These are phyloP conservation scores for Leccinum pallidistipes DNA, from an alignment of 1,284 basidiomycete species.

Conservation along the genomic window DNA sequence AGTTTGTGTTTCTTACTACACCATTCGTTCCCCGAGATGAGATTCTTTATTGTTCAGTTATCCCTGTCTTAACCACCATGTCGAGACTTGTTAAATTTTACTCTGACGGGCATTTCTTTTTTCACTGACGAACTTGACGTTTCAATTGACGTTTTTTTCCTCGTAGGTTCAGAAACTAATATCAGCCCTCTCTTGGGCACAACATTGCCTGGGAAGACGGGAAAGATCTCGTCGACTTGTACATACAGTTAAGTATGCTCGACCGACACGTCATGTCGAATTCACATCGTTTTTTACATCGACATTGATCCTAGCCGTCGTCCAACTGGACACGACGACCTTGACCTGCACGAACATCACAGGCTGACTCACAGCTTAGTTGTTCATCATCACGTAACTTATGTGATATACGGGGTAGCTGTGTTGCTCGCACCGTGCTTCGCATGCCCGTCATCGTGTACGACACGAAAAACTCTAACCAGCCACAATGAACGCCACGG, in stretches of 20 bases:
- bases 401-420: too few relatives aligned
- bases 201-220: not conserved
- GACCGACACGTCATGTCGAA: not conserved
- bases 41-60: slow-evolving; percentile 49
- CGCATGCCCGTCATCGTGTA: not conserved
- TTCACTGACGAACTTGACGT: not conserved
- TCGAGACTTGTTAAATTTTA: slow-evolving; percentile 46
- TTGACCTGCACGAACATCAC: too few relatives aligned
- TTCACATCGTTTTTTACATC: not conserved
- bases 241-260: not conserved
- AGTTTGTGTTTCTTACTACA: too few relatives aligned
- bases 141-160: not conserved
- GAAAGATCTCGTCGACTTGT: not conserved
- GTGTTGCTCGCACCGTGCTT: not conserved
- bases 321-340: too few relatives aligned
- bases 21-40: slow-evolving; percentile 33
- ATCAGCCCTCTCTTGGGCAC: not conserved
- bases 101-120: not conserved
- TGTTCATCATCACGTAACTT: too few relatives aligned
- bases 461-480: not conserved
- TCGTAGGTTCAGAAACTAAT: not conserved
- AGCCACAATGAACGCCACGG: not conserved
- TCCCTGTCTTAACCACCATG: slow-evolving; percentile 65
- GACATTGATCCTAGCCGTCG: too few relatives aligned
- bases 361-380: too few relatives aligned